Percentiles rank a stretch among this genome's conserved stretches.
phyloP scores from a whole-genome alignment of 192 early-diverging fungal genomes.

The Mortierella claussenii region DNA sequence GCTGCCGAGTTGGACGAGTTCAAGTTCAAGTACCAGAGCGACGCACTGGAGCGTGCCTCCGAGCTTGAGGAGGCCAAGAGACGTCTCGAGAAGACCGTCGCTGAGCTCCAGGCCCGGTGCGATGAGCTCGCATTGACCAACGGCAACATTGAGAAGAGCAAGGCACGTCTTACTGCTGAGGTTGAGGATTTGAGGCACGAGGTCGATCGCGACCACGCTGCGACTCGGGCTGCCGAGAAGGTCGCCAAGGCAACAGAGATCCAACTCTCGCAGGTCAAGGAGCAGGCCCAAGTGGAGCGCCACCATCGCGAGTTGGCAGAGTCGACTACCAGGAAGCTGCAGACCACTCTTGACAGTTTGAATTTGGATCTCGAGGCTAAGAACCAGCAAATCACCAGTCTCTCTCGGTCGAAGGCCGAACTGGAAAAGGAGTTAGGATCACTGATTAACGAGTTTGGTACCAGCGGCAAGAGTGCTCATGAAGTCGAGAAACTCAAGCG shows the following conservation, averaged over 20 bases:
- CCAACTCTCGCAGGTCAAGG: conserved; percentile 63
- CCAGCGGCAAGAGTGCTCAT: conserved; percentile 77
- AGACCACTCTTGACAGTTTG: conserved; percentile 64
- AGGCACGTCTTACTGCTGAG: conserved; percentile 71
- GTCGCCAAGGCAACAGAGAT: conserved; percentile 68
- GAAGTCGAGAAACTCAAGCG: conserved; percentile 76
- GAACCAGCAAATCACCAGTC: conserved; percentile 55
- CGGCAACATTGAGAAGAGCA: conserved; percentile 77
- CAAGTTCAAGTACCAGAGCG: conserved; percentile 65
- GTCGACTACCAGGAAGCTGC: conserved; percentile 67
- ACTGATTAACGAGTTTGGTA: conserved; percentile 79
- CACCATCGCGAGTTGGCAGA: conserved; percentile 69
- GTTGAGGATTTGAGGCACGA: conserved; percentile 81
- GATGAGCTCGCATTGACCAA: conserved; percentile 65
- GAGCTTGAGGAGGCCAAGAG: conserved; percentile 62
- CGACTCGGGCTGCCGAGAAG: conserved; percentile 72
- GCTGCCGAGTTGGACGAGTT: conserved; percentile 73
- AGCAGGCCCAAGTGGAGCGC: conserved; percentile 67
- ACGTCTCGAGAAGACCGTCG: conserved; percentile 46
- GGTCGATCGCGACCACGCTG: conserved; percentile 79
- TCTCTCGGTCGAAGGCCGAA: conserved; percentile 73
- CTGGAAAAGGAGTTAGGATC: conserved; percentile 73
- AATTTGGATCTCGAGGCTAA: conserved; percentile 71
- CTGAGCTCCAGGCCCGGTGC: conserved; percentile 34
- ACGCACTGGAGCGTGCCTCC: conserved; percentile 31